phyloP scores from a whole-genome alignment of 2,329 filamentous ascomycete species.

The Plenodomus lindquistii region DNA sequence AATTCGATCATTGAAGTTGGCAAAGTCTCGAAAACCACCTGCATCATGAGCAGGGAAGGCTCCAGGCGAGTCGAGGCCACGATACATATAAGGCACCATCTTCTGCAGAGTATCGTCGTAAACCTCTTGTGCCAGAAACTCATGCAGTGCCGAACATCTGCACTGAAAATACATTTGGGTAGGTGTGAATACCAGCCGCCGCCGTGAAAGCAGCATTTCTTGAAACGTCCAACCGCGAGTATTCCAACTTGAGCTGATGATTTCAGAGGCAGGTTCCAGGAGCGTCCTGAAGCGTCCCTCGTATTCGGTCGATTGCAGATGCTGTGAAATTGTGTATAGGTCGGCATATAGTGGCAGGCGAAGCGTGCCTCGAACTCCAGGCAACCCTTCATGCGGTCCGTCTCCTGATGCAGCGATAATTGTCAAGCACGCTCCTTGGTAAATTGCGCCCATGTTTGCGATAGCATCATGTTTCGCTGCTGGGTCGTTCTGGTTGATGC shows the following conservation, averaged over 20 bases:
- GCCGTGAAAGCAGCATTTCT: slow-evolving; percentile 3
- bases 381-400: slow-evolving; percentile 5
- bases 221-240: slow-evolving; percentile 6
- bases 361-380: slow-evolving; percentile 1
- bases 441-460: slow-evolving; percentile 17
- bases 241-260: neutral
- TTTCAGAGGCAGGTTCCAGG: neutral
- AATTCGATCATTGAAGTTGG: no score
- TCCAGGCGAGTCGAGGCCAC: no score
- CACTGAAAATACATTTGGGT: slow-evolving; percentile 4
- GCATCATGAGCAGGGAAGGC: no score
- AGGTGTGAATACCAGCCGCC: slow-evolving; percentile 6
- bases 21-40: no score
- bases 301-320: no score
- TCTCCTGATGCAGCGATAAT: slow-evolving; percentile 12
- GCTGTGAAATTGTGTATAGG: neutral
- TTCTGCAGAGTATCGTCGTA: no score
- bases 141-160: no score
- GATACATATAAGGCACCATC: no score
- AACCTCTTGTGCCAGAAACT: neutral
- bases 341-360: no score
- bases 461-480: slow-evolving; percentile 5
- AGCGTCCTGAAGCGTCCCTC: no score
- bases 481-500: slow-evolving; percentile 2
- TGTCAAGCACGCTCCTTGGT: slow-evolving; percentile 5